phyloP scores from a whole-genome alignment of 371 early-diverging fungal genomes.

The Apophysomyces ossiformis region DNA sequence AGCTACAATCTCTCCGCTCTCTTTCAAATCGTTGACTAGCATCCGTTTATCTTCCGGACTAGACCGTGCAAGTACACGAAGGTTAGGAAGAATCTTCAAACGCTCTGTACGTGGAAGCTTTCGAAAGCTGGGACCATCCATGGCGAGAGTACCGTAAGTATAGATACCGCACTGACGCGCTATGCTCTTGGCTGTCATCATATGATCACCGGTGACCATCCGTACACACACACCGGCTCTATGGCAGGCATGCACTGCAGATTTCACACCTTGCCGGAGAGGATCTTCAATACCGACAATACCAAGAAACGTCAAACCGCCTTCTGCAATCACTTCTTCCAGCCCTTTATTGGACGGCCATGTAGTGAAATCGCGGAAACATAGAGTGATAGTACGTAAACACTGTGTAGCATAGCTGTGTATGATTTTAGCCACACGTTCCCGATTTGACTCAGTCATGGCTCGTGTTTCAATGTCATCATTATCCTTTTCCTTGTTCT shows the following conservation, averaged over 20 bases:
- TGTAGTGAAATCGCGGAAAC: constrained; percentile 70
- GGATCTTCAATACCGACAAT: constrained; percentile 82
- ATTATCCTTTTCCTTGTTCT: constrained; percentile 16
- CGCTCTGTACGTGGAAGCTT: constrained; percentile 57
- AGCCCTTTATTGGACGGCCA: constrained; percentile 56
- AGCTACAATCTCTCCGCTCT: constrained; percentile 72
- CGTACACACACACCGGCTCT: constrained; percentile 81
- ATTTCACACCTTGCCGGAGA: constrained; percentile 68
- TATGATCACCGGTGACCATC: constrained; percentile 88
- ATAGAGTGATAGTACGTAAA: constrained; percentile 71
- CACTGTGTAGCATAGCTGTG: constrained; percentile 69
- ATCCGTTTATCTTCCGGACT: constrained; percentile 80
- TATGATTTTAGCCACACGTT: constrained; percentile 56
- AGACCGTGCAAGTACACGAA: constrained; percentile 77
- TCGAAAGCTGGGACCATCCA: constrained; percentile 75
- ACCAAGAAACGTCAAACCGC: constrained; percentile 58
- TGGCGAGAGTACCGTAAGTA: constrained; percentile 58
- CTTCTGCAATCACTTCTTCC: constrained; percentile 42
- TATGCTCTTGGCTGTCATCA: constrained; percentile 75
- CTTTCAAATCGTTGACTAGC: constrained; percentile 67
- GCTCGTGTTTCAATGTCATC: constrained; percentile 53
- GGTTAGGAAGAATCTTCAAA: constrained; percentile 55
- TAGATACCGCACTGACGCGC: constrained; percentile 75
- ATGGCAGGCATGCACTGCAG: constrained; percentile 69
- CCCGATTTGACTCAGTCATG: constrained; percentile 48